phyloP scores from a whole-genome alignment of 441 rosid species.

The Macaranga tanarius region DNA sequence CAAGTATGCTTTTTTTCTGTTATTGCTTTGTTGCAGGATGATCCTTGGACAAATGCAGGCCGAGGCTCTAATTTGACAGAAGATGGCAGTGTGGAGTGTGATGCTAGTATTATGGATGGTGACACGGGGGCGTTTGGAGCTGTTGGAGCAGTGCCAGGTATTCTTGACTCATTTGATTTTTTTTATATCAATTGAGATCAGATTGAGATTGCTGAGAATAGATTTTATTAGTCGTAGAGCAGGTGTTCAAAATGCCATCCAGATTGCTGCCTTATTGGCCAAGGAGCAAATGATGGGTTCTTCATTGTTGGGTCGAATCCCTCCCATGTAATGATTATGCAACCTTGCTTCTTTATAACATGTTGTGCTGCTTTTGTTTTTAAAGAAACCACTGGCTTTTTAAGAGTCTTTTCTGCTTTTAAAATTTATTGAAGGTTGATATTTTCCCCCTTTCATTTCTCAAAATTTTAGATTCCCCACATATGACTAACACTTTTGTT shows the following conservation, averaged over 20 bases:
- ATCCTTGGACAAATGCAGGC: constrained; percentile 87
- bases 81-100: constrained; percentile 85
- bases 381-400: not conserved
- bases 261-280: constrained; percentile 70
- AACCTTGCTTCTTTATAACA: not conserved
- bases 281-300: constrained; percentile 74
- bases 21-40: constrained; percentile 49
- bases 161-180: constrained; percentile 3
- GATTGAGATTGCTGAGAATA: constrained; percentile 29
- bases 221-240: constrained; percentile 53
- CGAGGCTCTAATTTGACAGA: constrained; percentile 93
- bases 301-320: constrained; percentile 74
- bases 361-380: not conserved
- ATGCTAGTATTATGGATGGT: constrained; percentile 93
- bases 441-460: constrained; percentile 6
- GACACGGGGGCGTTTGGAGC: constrained; percentile 84
- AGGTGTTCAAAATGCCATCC: constrained; percentile 89
- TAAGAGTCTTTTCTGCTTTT: not conserved
- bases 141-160: constrained; percentile 95
- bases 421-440: not conserved
- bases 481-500: no score
- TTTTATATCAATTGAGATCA: not conserved
- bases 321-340: constrained; percentile 69
- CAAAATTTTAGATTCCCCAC: not conserved
- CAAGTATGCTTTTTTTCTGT: not conserved